These are phyloP conservation scores for Vitellaria paradoxa DNA, from an alignment of 179 eudicot genomes.

Conservation along the genomic window DNA sequence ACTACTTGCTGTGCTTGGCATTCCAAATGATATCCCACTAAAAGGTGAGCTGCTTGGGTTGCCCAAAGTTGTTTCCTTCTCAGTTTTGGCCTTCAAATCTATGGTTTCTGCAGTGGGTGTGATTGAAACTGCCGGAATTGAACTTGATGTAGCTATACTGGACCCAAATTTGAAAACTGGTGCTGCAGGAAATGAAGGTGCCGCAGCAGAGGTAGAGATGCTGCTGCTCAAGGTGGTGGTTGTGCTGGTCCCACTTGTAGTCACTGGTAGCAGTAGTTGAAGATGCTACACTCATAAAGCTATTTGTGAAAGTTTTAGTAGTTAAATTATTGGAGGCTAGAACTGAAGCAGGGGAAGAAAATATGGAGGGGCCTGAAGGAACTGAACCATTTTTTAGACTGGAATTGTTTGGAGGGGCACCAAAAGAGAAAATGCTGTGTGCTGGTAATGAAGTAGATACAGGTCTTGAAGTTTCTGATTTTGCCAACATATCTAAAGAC, in stretches of 20 bases:
- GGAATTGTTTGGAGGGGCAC: slow-evolving; percentile 20
- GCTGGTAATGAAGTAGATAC: slow-evolving; percentile 21
- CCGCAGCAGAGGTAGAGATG: slow-evolving; percentile 9
- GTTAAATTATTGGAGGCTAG: slow-evolving; percentile 17
- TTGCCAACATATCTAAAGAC: slow-evolving; percentile 16
- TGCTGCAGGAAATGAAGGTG: slow-evolving; percentile 18
- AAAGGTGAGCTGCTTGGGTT: slow-evolving; percentile 20
- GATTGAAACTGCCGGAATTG: slow-evolving; percentile 24
- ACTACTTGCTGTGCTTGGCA: slow-evolving; percentile 30
- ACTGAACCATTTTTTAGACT: slow-evolving; percentile 31
- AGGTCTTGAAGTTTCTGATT: slow-evolving; percentile 19
- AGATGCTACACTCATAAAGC: slow-evolving; percentile 19
- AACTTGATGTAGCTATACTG: slow-evolving; percentile 18
- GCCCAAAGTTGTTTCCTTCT: slow-evolving; percentile 28
- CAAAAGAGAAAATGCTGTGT: slow-evolving; percentile 20
- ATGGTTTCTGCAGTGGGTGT: slow-evolving; percentile 26
- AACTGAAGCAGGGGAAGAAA: slow-evolving; percentile 19
- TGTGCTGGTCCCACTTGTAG: background rate
- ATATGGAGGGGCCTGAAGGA: slow-evolving; percentile 26
- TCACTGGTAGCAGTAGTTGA: slow-evolving; percentile 13
- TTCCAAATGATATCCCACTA: slow-evolving; percentile 21
- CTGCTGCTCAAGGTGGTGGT: background rate
- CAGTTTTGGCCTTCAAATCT: slow-evolving; percentile 32
- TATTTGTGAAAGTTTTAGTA: slow-evolving; percentile 12
- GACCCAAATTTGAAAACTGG: slow-evolving; percentile 35